Evolutionary conservation across 352 stramenopile species (phyloP).

Genomic region (Thalassiosira pacifica): DNA sequence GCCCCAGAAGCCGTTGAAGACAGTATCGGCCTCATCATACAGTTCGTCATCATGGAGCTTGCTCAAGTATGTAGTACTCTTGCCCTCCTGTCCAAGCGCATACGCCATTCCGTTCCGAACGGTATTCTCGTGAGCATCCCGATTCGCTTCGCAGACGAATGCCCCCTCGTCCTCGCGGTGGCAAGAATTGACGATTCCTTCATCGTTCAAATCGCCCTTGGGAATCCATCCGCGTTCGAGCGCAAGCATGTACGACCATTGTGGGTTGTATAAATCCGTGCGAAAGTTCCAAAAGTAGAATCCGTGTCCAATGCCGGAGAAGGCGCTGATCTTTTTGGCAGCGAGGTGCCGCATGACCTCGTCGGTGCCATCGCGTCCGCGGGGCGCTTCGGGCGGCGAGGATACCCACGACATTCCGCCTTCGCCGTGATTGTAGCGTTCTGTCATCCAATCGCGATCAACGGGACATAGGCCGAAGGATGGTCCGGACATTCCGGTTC

Average conservation of each 20-base stretch:
- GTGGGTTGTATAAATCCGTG: constrained; percentile 90
- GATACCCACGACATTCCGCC: constrained; percentile 71
- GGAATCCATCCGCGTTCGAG: constrained; percentile 83
- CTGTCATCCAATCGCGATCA: constrained; percentile 88
- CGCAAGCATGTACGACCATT: constrained; percentile 91
- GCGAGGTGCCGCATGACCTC: constrained; percentile 89
- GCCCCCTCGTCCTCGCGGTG: constrained; percentile 68
- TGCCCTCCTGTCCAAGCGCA: constrained; percentile 54
- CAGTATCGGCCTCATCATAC: constrained; percentile 60
- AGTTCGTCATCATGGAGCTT: constrained; percentile 67
- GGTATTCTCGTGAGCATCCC: constrained; percentile 55
- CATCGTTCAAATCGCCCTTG: constrained; percentile 74
- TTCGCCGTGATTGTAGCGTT: constrained; percentile 69
- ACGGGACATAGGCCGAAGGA: constrained; percentile 91
- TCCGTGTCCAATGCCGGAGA: constrained; percentile 90
- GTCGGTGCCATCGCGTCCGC: constrained; percentile 86
- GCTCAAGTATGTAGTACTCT: constrained; percentile 36
- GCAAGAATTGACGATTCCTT: constrained; percentile 72
- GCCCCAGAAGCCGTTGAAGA: constrained; percentile 73
- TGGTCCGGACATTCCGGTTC: constrained; percentile 88
- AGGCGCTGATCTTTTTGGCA: constrained; percentile 93
- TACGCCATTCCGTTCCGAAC: constrained; percentile 70
- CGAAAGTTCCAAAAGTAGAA: constrained; percentile 97
- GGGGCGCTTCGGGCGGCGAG: constrained; percentile 69
- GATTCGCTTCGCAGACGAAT: constrained; percentile 76